Percentiles rank a stretch among this genome's conserved stretches.
Conservation (phyloP, 1,284 basidiomycete species). For the Boletus semigastroideus region DNA sequence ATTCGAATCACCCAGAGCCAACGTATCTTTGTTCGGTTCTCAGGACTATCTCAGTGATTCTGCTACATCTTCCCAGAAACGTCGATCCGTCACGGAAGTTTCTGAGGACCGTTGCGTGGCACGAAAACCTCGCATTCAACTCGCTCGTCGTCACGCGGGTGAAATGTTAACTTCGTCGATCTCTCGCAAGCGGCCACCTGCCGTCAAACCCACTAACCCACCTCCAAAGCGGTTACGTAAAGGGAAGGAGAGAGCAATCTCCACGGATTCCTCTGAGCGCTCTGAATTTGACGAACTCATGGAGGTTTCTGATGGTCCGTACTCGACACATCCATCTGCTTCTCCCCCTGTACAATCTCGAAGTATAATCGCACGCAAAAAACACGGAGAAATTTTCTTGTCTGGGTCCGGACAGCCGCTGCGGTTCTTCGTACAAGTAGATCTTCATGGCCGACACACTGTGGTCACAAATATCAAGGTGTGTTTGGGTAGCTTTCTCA, state of each 20-base stretch:
- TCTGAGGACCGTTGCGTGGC: slow-evolving; percentile 10
- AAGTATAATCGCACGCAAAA: slow-evolving; percentile 20
- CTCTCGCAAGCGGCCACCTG: slow-evolving; percentile 26
- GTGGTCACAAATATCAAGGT: slow-evolving; percentile 60
- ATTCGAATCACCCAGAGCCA: not conserved
- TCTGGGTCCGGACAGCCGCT: slow-evolving; percentile 37
- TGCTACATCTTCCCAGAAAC: slow-evolving; percentile 9
- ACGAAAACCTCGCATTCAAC: slow-evolving; percentile 6
- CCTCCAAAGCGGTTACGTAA: slow-evolving; percentile 28
- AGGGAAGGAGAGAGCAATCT: slow-evolving; percentile 27
- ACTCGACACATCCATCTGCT: slow-evolving; percentile 12
- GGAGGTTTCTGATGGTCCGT: slow-evolving; percentile 10
- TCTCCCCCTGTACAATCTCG: slow-evolving; percentile 13
- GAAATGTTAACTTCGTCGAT: slow-evolving; percentile 8
- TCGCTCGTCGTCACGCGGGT: slow-evolving; percentile 3
- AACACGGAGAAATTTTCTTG: slow-evolving; percentile 29
- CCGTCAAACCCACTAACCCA: slow-evolving; percentile 16
- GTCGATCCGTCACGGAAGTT: slow-evolving; percentile 3
- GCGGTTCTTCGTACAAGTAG: slow-evolving; percentile 60
- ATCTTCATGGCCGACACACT: slow-evolving; percentile 45
- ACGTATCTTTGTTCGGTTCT: slow-evolving; percentile 4
- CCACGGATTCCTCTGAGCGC: slow-evolving; percentile 20
- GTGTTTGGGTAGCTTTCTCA: slow-evolving; percentile 9
- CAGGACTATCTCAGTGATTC: slow-evolving; percentile 5
- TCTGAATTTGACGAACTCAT: slow-evolving; percentile 16